A percentile compares a stretch with the other conserved stretches of the same genome.
Conservation (phyloP, 768 basidiomycete genomes). For the Calocybe indica region DNA sequence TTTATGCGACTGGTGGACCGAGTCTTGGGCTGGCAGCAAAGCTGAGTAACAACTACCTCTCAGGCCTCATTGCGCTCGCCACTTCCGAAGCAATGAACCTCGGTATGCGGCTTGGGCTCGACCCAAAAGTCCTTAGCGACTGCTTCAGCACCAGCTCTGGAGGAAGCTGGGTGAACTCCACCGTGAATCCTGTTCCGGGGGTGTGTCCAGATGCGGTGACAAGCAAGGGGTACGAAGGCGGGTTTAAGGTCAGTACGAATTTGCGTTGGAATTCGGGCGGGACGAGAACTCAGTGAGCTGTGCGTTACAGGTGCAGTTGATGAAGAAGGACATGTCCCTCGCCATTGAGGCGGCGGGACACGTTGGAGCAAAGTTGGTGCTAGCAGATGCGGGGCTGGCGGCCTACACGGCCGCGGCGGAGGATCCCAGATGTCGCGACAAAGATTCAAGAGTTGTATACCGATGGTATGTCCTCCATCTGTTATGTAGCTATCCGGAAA, state of each 20-base stretch:
- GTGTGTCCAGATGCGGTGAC: constrained; percentile 38
- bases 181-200: constrained; percentile 38
- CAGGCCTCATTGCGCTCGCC: constrained; percentile 33
- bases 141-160: constrained; percentile 35
- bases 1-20: constrained; percentile 31
- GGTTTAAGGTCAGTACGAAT: constrained; percentile 28
- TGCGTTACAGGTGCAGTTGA: constrained; percentile 28
- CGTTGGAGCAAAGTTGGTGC: constrained; percentile 30
- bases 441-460: constrained; percentile 34
- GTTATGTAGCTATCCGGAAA: background rate
- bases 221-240: constrained; percentile 34
- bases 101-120: constrained; percentile 36
- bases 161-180: constrained; percentile 34
- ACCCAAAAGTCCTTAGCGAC: constrained; percentile 29
- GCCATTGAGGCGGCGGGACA: constrained; percentile 31
- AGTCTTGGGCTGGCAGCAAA: constrained; percentile 38
- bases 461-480: constrained; percentile 25
- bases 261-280: background rate
- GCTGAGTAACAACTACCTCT: constrained; percentile 38
- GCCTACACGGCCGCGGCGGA: constrained; percentile 34
- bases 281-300: background rate
- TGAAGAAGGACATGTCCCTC: constrained; percentile 39
- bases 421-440: constrained; percentile 31
- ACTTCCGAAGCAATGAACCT: constrained; percentile 40
- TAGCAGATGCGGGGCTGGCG: constrained; percentile 30